Evolutionary conservation across 139 green algal genomes (phyloP), one percentile per base, ranked within the genome.

Genomic region (Mesostigma viride): DNA sequence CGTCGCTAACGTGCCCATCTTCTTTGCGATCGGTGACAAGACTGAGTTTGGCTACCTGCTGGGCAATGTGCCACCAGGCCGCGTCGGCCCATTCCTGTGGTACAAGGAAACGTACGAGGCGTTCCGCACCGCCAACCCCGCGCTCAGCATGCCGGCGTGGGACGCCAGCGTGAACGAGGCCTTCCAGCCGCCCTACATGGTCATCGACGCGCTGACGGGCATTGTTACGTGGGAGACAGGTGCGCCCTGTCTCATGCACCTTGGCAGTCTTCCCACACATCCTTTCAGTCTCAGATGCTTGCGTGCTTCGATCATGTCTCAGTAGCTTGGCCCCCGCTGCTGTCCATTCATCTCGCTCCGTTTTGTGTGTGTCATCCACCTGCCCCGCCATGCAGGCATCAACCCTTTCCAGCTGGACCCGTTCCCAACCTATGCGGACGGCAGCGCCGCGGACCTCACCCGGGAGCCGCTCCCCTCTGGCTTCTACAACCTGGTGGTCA

Each of bases 141-240:
- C n/a, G n/a, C n/a, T n/a, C n/a, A 22, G 17, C 28, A 20, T 26
- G 14, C n/a, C 63, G 6, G 14, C 58, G 26, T 75, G 68, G 68
- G 40, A 70, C 33, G 62, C 44, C 58, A 32, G 3, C 34, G 44
- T 40, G 45, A 75, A 75, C 61, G 28, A 62, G 27, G 31, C 68
- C 3, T 31, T 34, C 68, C 22, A 35, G 26, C 68, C 68, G 2
- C 60, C 59, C n/a, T 14, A 75, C 40, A 11, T 75, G 11, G 33
- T 44, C 26, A 71, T 75, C 8, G 61, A 75, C 61, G 4, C 32
- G n/a, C 31, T 51, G 36, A 45, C 36, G 5, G 68, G 68, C 3
- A 47, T 75, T 68, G 68, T 75, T 35, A 61, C 46, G 20, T 75
- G 68, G 68, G 22, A 64, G 60, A 75, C 68, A 20, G 68, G 68